Evolutionary conservation across 345 rosid genomes (phyloP).

Genomic region (Bruguiera sexangula): DNA sequence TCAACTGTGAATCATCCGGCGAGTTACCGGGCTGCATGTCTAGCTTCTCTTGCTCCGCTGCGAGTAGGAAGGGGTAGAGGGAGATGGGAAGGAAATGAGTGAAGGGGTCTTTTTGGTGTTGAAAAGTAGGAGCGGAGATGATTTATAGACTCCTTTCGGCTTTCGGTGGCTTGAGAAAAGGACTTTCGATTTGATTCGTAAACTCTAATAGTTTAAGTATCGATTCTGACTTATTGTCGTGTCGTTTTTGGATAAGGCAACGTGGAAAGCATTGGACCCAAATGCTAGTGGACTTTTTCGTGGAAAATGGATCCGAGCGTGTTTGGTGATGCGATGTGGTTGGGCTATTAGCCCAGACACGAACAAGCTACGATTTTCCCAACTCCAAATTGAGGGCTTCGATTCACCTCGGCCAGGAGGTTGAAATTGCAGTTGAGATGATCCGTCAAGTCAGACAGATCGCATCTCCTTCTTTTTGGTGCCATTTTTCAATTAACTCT

Average conservation of each 20-base stretch:
- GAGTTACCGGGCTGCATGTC: constrained; percentile 35
- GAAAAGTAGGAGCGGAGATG: constrained; percentile 8
- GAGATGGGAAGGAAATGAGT: background rate
- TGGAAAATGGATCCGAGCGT: background rate
- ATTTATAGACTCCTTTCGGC: background rate
- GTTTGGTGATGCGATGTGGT: background rate
- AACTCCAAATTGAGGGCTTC: too few relatives aligned
- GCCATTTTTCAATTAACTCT: too few relatives aligned
- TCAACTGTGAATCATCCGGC: constrained; percentile 26
- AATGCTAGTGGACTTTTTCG: background rate
- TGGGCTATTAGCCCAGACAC: too few relatives aligned
- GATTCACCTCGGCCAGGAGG: too few relatives aligned
- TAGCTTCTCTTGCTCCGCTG: background rate
- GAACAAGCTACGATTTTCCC: too few relatives aligned
- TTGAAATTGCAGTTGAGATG: too few relatives aligned
- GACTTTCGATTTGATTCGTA: background rate
- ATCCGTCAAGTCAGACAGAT: too few relatives aligned
- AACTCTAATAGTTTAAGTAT: too few relatives aligned
- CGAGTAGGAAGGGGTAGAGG: background rate
- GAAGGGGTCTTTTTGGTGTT: constrained; percentile 5
- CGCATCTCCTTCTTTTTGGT: too few relatives aligned
- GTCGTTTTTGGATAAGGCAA: constrained; percentile 18
- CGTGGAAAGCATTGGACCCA: constrained; percentile 5
- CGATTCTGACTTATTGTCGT: background rate
- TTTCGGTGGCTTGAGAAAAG: constrained; percentile 32